Evolutionary conservation across 352 stramenopile species (phyloP).

Genomic region (Thraustochytrium sp.): DNA sequence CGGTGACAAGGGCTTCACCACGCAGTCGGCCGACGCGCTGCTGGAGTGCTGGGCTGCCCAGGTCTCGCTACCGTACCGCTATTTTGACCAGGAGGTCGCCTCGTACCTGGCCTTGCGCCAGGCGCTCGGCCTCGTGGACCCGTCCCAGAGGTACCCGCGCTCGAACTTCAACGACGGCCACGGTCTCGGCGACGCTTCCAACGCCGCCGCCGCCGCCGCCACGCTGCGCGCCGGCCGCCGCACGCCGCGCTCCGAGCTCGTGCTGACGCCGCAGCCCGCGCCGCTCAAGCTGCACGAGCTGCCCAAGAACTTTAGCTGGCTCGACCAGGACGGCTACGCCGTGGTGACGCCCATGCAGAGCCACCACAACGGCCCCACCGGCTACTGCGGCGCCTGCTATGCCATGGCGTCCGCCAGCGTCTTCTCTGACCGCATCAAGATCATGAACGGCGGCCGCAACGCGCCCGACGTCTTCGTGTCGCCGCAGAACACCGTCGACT

Average conservation of each 20-base stretch:
- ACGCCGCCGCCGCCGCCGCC: no score
- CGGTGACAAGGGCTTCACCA: neutral
- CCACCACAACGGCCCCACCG: constrained; percentile 82
- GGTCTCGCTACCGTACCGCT: neutral
- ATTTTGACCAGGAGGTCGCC: neutral
- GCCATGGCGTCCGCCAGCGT: constrained; percentile 62
- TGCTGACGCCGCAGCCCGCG: neutral
- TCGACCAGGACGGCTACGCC: constrained; percentile 81
- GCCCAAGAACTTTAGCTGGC: constrained; percentile 85
- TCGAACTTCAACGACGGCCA: constrained; percentile 14
- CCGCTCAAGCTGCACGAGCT: constrained; percentile 55
- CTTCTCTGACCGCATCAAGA: constrained; percentile 74
- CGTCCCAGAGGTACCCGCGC: neutral
- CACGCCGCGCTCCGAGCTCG: neutral
- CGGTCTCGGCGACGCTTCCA: no score
- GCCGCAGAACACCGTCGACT: constrained; percentile 69
- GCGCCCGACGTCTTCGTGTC: constrained; percentile 61
- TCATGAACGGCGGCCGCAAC: constrained; percentile 53
- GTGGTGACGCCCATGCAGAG: constrained; percentile 95
- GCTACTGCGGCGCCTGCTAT: constrained; percentile 66
- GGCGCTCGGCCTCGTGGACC: neutral
- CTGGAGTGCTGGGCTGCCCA: constrained; percentile 13
- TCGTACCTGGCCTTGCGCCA: neutral
- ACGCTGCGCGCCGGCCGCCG: neutral
- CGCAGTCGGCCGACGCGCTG: neutral